A percentile compares a stretch with the other conserved stretches of the same genome.
Evolutionary conservation across 306 rosid genomes (phyloP).

Genomic region (Dalbergia oliveri): DNA sequence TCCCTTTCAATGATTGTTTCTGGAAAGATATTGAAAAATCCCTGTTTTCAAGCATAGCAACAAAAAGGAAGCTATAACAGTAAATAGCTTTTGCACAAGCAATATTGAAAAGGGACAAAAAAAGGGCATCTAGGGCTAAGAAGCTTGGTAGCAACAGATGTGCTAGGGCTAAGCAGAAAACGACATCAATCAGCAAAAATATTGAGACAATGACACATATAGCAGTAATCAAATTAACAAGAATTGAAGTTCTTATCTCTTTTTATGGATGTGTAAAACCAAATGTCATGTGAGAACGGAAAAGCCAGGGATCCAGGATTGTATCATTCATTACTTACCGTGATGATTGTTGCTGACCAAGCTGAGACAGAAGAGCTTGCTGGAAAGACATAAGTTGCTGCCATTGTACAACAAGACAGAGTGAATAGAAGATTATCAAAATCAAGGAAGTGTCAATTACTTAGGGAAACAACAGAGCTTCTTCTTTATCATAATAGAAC

Average conservation of each 20-base stretch:
- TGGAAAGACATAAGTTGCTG: slow-evolving; percentile 75
- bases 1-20: not conserved
- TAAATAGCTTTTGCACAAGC: slow-evolving; percentile 13
- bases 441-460: slow-evolving; percentile 5
- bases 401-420: slow-evolving; percentile 31
- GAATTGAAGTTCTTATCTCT: slow-evolving; percentile 11
- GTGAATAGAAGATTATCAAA: slow-evolving; percentile 16
- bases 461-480: slow-evolving; percentile 1
- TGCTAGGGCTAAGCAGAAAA: slow-evolving; percentile 12
- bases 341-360: slow-evolving; percentile 69
- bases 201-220: not conserved
- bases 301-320: slow-evolving; percentile 36
- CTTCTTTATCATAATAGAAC: slow-evolving; percentile 13
- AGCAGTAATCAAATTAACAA: slow-evolving; percentile 33
- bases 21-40: not conserved
- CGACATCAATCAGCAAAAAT: not conserved
- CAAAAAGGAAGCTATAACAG: not conserved
- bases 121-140: slow-evolving; percentile 9
- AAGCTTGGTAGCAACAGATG: not conserved
- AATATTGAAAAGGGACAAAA: not conserved
- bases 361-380: slow-evolving; percentile 71
- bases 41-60: slow-evolving; percentile 13
- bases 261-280: not conserved
- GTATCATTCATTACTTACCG: slow-evolving; percentile 64
- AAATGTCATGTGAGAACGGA: slow-evolving; percentile 24